Percentiles rank a stretch among this genome's conserved stretches.
phyloP scores from a whole-genome alignment of 345 rosid genomes.

The Citrus reticulata region DNA sequence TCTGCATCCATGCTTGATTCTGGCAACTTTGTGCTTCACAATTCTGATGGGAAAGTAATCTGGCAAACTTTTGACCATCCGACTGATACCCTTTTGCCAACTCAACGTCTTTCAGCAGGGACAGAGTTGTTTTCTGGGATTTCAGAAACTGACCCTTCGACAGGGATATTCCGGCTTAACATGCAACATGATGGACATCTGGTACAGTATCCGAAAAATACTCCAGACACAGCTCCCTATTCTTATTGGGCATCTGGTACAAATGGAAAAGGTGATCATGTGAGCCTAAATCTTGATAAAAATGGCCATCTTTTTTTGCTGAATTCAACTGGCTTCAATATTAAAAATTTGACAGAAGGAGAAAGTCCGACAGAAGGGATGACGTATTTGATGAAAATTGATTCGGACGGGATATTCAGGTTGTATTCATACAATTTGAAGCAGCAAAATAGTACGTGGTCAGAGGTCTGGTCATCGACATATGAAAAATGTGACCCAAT shows the following conservation, averaged over 20 bases:
- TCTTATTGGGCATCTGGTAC: conserved; percentile 10
- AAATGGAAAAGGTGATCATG: background rate
- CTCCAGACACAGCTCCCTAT: background rate
- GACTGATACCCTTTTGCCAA: background rate
- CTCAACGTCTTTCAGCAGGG: conserved; percentile 12
- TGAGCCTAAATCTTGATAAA: background rate
- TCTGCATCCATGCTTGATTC: conserved; percentile 28
- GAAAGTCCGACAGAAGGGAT: background rate
- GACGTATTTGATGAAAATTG: conserved; percentile 1
- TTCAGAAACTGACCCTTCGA: conserved; percentile 9
- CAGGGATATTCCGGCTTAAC: conserved; percentile 8
- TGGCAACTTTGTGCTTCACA: conserved; percentile 30
- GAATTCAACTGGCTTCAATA: conserved; percentile 9
- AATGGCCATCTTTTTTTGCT: background rate
- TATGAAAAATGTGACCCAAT: conserved; percentile 7
- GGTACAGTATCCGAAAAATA: conserved; percentile 7
- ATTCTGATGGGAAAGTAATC: background rate
- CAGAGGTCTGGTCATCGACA: background rate
- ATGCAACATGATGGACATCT: conserved; percentile 30
- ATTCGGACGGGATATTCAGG: background rate
- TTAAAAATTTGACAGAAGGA: background rate
- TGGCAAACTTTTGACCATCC: conserved; percentile 29
- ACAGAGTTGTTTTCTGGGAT: conserved; percentile 7
- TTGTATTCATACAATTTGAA: background rate
- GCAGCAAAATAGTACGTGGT: background rate